Evolutionary conservation across 768 basidiomycete genomes (phyloP).

Genomic region (Suillus decipiens): DNA sequence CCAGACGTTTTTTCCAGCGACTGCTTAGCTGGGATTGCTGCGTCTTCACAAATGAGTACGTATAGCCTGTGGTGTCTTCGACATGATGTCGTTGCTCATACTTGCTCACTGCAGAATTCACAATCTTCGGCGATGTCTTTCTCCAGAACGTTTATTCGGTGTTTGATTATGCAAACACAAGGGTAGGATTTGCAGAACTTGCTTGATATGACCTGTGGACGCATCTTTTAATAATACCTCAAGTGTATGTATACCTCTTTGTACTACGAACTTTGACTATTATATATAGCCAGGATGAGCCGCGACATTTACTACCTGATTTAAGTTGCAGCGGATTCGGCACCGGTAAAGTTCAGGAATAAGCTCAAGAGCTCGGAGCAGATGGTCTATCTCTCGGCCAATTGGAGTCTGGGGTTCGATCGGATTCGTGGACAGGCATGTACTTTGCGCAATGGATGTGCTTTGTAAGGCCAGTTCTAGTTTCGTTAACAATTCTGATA

Average conservation of each 20-base stretch:
- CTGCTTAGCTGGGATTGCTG: constrained; percentile 35
- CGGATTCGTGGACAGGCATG: neutral
- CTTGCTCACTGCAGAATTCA: constrained; percentile 12
- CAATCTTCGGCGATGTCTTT: constrained; percentile 33
- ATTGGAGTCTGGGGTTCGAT: neutral
- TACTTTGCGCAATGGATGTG: neutral
- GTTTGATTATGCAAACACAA: constrained; percentile 29
- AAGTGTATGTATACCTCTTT: neutral
- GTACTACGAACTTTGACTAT: neutral
- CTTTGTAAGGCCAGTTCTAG: neutral
- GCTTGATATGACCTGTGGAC: neutral
- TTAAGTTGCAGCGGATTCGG: neutral
- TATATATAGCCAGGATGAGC: neutral
- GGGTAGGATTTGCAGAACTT: constrained; percentile 40
- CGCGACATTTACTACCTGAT: neutral
- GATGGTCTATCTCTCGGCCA: neutral
- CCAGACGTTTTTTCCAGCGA: constrained; percentile 18
- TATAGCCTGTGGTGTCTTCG: constrained; percentile 1
- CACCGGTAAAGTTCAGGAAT: neutral
- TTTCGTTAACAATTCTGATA: no score
- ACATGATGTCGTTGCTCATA: constrained; percentile 2
- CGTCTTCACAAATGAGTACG: constrained; percentile 14
- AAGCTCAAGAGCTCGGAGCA: neutral
- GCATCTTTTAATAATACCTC: neutral
- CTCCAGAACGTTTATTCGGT: constrained; percentile 25